phyloP scores from a whole-genome alignment of 768 basidiomycete species.

The Naganishia vaughanmartiniae region DNA sequence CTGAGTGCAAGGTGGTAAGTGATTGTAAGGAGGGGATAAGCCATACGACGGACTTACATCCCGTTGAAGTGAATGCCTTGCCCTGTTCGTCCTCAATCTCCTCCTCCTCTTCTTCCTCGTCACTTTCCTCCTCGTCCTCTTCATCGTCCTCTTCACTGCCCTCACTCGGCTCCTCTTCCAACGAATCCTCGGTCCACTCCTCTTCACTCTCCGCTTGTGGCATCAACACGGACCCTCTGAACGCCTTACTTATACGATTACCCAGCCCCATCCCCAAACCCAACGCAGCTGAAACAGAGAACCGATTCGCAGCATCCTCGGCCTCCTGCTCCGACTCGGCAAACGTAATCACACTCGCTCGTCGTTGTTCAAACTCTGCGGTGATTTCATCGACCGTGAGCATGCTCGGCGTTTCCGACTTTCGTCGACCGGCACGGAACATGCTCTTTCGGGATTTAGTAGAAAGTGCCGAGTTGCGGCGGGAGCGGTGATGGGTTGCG shows the following conservation, averaged over 20 bases:
- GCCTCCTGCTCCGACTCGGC: slow-evolving; percentile 57
- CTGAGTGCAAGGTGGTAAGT: background rate
- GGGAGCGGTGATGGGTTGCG: slow-evolving; percentile 42
- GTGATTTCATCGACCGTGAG: slow-evolving; percentile 98
- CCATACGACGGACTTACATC: slow-evolving; percentile 53
- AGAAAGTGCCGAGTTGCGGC: slow-evolving; percentile 43
- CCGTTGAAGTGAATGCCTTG: slow-evolving; percentile 60
- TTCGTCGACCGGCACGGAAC: slow-evolving; percentile 58
- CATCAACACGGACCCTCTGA: slow-evolving; percentile 5
- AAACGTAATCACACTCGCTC: slow-evolving; percentile 59
- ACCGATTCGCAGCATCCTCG: slow-evolving; percentile 29
- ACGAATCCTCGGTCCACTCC: slow-evolving; percentile 34
- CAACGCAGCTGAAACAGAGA: slow-evolving; percentile 31
- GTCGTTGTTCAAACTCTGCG: slow-evolving; percentile 73
- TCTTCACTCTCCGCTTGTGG: slow-evolving; percentile 38
- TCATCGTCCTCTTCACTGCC: slow-evolving; percentile 38
- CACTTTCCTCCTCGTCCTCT: slow-evolving; percentile 55
- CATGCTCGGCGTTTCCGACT: slow-evolving; percentile 82
- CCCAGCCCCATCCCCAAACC: background rate
- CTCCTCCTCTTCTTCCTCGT: slow-evolving; percentile 55
- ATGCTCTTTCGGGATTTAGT: slow-evolving; percentile 62
- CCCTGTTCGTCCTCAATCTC: slow-evolving; percentile 51
- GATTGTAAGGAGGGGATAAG: background rate
- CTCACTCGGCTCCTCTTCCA: slow-evolving; percentile 39
- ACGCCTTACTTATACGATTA: slow-evolving; percentile 23